phyloP scores from a whole-genome alignment of 1,284 basidiomycete species.

The Sphagnurus paluster region DNA sequence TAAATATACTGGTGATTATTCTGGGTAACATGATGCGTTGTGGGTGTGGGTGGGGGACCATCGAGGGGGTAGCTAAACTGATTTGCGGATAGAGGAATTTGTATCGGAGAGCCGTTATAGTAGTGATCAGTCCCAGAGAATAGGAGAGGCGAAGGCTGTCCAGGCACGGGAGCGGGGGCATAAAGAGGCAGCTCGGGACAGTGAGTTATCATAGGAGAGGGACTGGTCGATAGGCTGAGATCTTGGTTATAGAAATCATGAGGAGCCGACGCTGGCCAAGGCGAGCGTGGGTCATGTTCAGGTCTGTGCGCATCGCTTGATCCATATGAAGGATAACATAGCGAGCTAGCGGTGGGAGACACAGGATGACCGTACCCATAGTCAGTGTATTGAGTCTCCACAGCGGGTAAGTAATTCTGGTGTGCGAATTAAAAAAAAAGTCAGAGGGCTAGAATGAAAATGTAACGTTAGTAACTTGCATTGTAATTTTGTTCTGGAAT shows the following conservation, averaged over 20 bases:
- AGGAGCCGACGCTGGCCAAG: not conserved
- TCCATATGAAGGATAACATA: not conserved
- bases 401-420: not conserved
- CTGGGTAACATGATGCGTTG: not conserved
- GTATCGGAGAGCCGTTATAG: not conserved
- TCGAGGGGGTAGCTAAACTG: conserved; percentile 6
- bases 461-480: not conserved
- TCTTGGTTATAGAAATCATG: not conserved
- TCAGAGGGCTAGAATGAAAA: not conserved
- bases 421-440: not conserved
- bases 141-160: conserved; percentile 22
- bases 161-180: conserved; percentile 30
- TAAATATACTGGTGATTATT: conserved; percentile 1
- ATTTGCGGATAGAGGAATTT: conserved; percentile 6
- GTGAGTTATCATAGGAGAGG: not conserved
- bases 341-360: not conserved
- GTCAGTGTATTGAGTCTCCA: not conserved
- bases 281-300: conserved; percentile 1
- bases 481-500: not conserved
- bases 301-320: not conserved
- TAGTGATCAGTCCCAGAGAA: conserved; percentile 15
- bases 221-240: not conserved
- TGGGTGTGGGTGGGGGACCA: conserved; percentile 1
- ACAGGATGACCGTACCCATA: not conserved
- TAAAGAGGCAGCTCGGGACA: conserved; percentile 25